Base-by-base conservation (phyloP, 371 early-diverging fungal species). In the Mortierella sp. region DNA sequence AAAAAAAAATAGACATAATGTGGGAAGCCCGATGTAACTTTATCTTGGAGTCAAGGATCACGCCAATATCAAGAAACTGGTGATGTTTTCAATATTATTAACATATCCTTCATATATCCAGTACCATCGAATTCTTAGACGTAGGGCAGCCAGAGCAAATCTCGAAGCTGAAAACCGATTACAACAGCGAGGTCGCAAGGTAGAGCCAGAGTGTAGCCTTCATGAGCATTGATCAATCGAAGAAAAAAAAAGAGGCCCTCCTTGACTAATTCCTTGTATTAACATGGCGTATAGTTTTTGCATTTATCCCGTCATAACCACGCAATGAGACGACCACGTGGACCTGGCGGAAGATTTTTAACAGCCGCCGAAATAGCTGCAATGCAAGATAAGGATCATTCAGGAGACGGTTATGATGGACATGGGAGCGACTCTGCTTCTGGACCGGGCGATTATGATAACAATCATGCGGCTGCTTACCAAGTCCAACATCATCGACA, bases 281-380 rank as follows among this genome's bases (percentile, higher is more conserved):
- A 23, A 8, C 5, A 51, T 23, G 10, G 15, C 10, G 7, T 86
- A 85, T 89, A 91, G 42, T 98, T 97, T 84, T 86, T 96, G 32
- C 98, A 98, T 86, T 97, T 97, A 84, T 95, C 95, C 47, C 86
- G 98, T 61, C 98, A 98, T 79, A 92, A 91, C 70, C 98, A 98
- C 85, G 98, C 98, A 12, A 95, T 97, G 95, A 89, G 95, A 62
- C 85, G 98, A 40, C 93, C 96, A 57, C 88, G 98, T 82, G 98
- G 97, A 31, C 94, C 94, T 8, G 96, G 96, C 34, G 96, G 96
- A 9, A 84, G 95, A 29, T 96, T 94, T 76, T 81, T 94, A 54
- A 92, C 89, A n/a, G 84, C 87, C 9, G 70, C 85, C 26, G 89
- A 89, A 58, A 87, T 89, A 57, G 85, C 84, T 12, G 88, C 86